A percentile compares a stretch with the other conserved stretches of the same genome.
Conservation (phyloP, 2,329 filamentous ascomycete species). For the Tympanopsis confertula region DNA sequence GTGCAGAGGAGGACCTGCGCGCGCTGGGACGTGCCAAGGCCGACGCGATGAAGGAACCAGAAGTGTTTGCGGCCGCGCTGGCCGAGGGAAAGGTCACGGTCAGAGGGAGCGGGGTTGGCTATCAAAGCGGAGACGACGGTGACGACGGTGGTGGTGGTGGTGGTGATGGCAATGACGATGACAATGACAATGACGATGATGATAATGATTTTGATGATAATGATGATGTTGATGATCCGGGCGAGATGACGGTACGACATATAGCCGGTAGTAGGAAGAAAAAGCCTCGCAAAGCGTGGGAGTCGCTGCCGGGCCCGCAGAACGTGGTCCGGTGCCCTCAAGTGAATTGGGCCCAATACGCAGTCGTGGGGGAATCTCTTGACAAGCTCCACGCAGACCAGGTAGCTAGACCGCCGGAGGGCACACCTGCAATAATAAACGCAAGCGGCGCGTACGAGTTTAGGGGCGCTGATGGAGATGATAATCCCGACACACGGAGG, state of each 20-base stretch:
- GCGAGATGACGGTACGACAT: conserved; percentile 2
- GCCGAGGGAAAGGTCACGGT: conserved; percentile 44
- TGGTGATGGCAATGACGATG: background rate
- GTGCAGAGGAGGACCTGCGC: conserved; percentile 65
- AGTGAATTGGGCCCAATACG: conserved; percentile 91
- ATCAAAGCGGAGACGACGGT: conserved; percentile 15
- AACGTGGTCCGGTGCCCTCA: conserved; percentile 76
- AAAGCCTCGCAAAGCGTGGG: conserved; percentile 32
- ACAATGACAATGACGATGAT: background rate
- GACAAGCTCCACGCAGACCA: conserved; percentile 81
- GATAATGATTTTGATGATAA: background rate
- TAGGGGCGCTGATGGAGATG: conserved; percentile 18
- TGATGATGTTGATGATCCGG: background rate
- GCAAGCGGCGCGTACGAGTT: conserved; percentile 36
- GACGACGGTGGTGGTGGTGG: conserved; percentile 15
- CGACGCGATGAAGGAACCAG: conserved; percentile 59
- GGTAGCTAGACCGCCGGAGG: conserved; percentile 47
- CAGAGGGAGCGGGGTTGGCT: conserved; percentile 13
- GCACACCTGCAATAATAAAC: conserved; percentile 30
- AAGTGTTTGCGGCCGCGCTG: conserved; percentile 61
- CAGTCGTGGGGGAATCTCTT: conserved; percentile 72
- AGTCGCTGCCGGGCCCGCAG: conserved; percentile 63
- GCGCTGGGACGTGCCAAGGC: conserved; percentile 58
- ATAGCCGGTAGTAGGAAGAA: conserved; percentile 9
- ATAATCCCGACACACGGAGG: conserved; percentile 24